Evolutionary conservation across 2,329 filamentous ascomycete species (phyloP), one percentile per base, ranked within the genome.

Genomic region (Purpureocillium lavendulum): DNA sequence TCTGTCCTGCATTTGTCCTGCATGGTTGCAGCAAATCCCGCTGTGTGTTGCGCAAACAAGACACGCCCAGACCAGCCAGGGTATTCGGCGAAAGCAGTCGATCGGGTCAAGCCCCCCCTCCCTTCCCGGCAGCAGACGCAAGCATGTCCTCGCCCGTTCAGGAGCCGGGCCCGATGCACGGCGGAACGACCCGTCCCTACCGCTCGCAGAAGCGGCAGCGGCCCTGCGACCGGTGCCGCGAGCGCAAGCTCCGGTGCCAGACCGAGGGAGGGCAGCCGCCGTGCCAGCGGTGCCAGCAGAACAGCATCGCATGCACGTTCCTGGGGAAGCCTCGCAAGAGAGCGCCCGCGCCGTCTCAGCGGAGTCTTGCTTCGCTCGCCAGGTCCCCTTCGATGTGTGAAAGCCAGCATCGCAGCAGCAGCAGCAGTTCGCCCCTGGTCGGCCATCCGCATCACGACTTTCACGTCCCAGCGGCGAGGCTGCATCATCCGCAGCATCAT

Each of bases 201-300:
- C 40, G 45, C 24, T 45, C 42, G 17, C 42, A 41, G 29, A 45
- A 45, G 29, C 39, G 45, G 16, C 21, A 26, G 10, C 21, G 21
- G 21, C 21, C 21, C 21, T 26, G 21, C 21, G 21, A 26, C 21
- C 21, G 21, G 21, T 26, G 21, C 21, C 21, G 21, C 21, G 21
- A 26, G 21, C 21, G 21, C 21, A 47, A 46, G 33, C 41, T 47
- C 32, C 43, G 40, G 24, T 47, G 43, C 33, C 43, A 40, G 18
- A 28, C 18, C 28, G 40, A 40, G 24, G 38, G 14, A 39, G 21
- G 21, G 21, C 21, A 26, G 21, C 21, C 21, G 5, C 21, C 21
- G 6, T 26, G 21, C 29, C 39, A 41, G 15, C 30, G 45, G 2
- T 44, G 45, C 16, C 34, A 17, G 6, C 30, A 38, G 9, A 39